Percentiles rank a stretch among this genome's conserved stretches.
phyloP scores from a whole-genome alignment of 2,329 filamentous ascomycete species.

The Cladosporium velox region DNA sequence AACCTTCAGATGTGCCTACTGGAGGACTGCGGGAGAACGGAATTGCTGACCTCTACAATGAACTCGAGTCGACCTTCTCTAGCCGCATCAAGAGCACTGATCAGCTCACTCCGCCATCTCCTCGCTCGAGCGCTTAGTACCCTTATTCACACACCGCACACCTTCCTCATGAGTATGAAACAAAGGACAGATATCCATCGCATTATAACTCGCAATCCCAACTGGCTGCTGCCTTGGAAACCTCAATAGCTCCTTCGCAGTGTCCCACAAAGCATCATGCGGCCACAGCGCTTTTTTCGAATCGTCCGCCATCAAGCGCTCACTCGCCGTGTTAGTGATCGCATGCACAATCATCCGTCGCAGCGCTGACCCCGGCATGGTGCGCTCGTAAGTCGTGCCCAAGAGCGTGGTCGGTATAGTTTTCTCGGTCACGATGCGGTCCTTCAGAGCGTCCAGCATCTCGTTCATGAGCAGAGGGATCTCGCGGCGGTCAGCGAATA shows the following conservation, averaged over 20 bases:
- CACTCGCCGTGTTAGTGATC: not conserved
- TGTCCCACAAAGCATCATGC: slow-evolving; percentile 3
- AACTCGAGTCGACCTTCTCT: too few relatives aligned
- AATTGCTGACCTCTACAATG: too few relatives aligned
- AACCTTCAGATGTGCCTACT: not conserved
- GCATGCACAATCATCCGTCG: not conserved
- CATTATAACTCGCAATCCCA: not conserved
- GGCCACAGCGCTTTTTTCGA: not conserved
- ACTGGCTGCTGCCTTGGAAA: not conserved
- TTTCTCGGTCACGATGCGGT: slow-evolving; percentile 3
- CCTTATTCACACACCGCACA: not conserved
- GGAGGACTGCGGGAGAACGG: too few relatives aligned
- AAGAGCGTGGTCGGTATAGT: not conserved
- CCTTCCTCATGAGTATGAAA: slow-evolving; percentile 4
- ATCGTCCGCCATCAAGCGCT: not conserved
- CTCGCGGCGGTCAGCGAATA: slow-evolving; percentile 20
- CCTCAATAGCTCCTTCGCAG: not conserved
- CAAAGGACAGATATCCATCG: slow-evolving; percentile 1
- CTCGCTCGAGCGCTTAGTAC: not conserved
- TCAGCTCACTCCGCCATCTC: not conserved
- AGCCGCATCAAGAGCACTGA: too few relatives aligned
- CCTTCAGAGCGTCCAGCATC: not conserved
- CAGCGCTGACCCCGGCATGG: not conserved
- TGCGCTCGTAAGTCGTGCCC: not conserved
- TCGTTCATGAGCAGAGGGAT: slow-evolving; percentile 24